These are phyloP conservation scores for Drechslerella dactyloides DNA, from an alignment of 2,329 filamentous ascomycete species.

Conservation along the genomic window DNA sequence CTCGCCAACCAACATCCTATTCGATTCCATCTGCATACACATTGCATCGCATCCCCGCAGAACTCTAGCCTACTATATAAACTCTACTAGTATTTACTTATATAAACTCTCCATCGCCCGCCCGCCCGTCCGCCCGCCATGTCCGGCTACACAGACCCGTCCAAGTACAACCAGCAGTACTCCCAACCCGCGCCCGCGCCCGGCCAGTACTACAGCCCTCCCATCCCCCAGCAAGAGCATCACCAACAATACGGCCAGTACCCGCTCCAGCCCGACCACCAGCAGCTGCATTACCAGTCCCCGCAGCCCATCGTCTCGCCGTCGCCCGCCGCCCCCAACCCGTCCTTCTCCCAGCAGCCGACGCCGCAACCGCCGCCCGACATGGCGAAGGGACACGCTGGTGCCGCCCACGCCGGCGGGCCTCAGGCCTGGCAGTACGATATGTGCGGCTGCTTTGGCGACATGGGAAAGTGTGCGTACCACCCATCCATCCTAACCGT, in stretches of 20 bases:
- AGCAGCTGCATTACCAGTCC: neutral
- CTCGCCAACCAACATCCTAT: no score
- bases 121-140: no score
- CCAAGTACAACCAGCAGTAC: neutral
- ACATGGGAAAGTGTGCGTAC: constrained; percentile 51
- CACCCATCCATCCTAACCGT: neutral
- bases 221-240: constrained; percentile 3
- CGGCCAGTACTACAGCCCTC: neutral
- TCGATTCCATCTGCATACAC: no score
- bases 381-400: constrained; percentile 22
- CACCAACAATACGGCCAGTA: neutral
- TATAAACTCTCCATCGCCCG: no score
- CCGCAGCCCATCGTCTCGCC: neutral
- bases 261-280: constrained; percentile 12
- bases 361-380: constrained; percentile 12
- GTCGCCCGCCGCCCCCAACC: no score
- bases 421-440: constrained; percentile 49
- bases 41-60: no score
- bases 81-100: no score
- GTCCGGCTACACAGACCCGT: constrained; percentile 6
- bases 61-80: no score
- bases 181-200: no score
- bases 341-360: neutral
- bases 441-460: constrained; percentile 50
- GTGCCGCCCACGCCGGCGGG: constrained; percentile 4